Base-by-base conservation (phyloP, 1,284 basidiomycete species). In the Mycena sp. region DNA sequence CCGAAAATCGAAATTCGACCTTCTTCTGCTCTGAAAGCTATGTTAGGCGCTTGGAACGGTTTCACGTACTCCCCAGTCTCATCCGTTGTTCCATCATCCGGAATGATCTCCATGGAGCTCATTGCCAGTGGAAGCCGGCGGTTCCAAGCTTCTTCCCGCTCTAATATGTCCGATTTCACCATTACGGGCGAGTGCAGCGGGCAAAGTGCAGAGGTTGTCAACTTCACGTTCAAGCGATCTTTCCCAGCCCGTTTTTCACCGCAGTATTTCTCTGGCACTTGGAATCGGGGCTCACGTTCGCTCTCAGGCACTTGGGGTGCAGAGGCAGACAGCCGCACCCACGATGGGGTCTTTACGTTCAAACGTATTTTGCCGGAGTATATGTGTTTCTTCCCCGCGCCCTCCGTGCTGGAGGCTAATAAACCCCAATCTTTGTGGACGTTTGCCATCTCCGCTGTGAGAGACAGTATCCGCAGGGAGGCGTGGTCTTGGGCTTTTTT, bases 51-150 rank as follows among this genome's bases (percentile, higher is more conserved):
- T 6, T 67, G 65, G 65, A 64, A 67, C 28, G 62, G 61, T 6
- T 67, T 67, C 54, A 64, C 62, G 11, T 67, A 67, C 26, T 58
- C 56, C 16, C 57, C 61, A n/a, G 51, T 54, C 6, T 55, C 59
- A 25, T 65, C 64, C 12, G 38, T 57, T 21, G 65, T 63, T 12
- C 65, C 65, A 2, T 59, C 61, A 3, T 52, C 57, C 9, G 65
- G 65, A 14, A 67, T 67, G 65, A 55, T 67, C 23, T 67, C 65
- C 2, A 60, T 67, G 61, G 58, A 67, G 3, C 55, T 62, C 23
- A 7, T 46, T 29, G 59, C 60, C 19, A 53, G 21, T 26, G 56
- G 45, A 21, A 30, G 44, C 6, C 49, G 57, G 58, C 55, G 65
- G 10, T 61, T 69, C 48, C 46, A 55, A 40, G 65, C 59, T 6